Percentiles rank a stretch among this genome's conserved stretches.
Evolutionary conservation across 371 early-diverging fungal species (phyloP).

Genomic region (Batrachochytrium dendrobatidis): DNA sequence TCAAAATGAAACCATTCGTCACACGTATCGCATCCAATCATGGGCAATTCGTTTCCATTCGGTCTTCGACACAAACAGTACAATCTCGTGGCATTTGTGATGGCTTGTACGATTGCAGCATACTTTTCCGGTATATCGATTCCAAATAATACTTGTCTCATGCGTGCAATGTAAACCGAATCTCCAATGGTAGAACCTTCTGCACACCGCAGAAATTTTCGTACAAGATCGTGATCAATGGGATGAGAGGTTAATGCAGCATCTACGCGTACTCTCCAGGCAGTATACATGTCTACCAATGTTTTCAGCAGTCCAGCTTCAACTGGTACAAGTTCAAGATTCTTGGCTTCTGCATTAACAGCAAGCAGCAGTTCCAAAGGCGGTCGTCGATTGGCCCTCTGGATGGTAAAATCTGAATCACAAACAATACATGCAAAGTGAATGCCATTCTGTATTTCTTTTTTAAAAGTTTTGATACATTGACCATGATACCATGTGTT

Average conservation of each 20-base stretch:
- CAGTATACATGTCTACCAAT: constrained; percentile 28
- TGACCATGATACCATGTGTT: constrained; percentile 68
- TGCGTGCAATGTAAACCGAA: constrained; percentile 28
- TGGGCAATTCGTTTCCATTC: constrained; percentile 46
- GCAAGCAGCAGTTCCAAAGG: too few species aligned
- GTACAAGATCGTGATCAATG: too few species aligned
- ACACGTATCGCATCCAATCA: constrained; percentile 74
- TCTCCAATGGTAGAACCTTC: constrained; percentile 49
- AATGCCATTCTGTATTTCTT: constrained; percentile 39
- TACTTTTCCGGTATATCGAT: neutral
- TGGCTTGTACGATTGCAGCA: constrained; percentile 5
- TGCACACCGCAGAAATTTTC: constrained; percentile 42
- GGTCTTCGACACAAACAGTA: constrained; percentile 41
- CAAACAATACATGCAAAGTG: constrained; percentile 65
- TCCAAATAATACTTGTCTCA: neutral
- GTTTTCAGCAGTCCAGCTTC: constrained; percentile 46
- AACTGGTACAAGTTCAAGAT: constrained; percentile 47
- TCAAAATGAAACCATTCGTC: constrained; percentile 71
- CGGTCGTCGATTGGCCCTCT: too few species aligned
- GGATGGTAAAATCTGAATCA: constrained; percentile 30
- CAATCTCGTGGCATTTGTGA: constrained; percentile 32
- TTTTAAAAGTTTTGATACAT: constrained; percentile 54
- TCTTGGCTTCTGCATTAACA: constrained; percentile 36
- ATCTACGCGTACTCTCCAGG: constrained; percentile 11
- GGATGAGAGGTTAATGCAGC: neutral